Conservation (phyloP, 208 protist genomes). For the Leishmania tropica region DNA sequence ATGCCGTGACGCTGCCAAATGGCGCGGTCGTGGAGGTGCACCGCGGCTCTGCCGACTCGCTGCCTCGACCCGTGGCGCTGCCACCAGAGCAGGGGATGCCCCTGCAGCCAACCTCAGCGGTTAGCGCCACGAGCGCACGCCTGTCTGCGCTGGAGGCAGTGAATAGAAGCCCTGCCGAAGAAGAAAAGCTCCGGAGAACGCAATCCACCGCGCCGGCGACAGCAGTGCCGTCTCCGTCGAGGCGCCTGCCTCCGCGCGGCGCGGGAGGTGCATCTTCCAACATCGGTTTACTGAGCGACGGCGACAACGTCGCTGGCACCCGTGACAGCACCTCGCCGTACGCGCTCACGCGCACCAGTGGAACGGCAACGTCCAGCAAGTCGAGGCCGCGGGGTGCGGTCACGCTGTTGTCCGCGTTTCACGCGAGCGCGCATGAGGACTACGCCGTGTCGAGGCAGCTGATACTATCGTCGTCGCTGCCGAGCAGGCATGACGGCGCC, state of each 20-base stretch:
- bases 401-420: background rate
- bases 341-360: slow-evolving; percentile 1
- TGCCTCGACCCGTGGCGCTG: background rate
- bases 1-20: slow-evolving; percentile 15
- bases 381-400: background rate
- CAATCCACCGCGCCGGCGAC: background rate
- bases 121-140: background rate
- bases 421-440: background rate
- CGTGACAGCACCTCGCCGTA: background rate
- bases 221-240: background rate
- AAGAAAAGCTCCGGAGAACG: no score
- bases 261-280: background rate
- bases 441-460: background rate
- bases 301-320: background rate
- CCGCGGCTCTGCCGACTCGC: slow-evolving; percentile 1
- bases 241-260: slow-evolving; percentile 8
- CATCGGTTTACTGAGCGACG: background rate
- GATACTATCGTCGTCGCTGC: background rate
- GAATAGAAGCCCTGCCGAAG: background rate
- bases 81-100: slow-evolving; percentile 22
- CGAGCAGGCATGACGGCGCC: background rate
- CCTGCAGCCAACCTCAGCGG: slow-evolving; percentile 3
- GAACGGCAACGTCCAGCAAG: slow-evolving; percentile 8
- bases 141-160: background rate
- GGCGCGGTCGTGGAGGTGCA: slow-evolving; percentile 27